These are phyloP conservation scores for Yamadazyma friedrichii DNA, from an alignment of 1,139 yeast genomes.

Conservation along the genomic window DNA sequence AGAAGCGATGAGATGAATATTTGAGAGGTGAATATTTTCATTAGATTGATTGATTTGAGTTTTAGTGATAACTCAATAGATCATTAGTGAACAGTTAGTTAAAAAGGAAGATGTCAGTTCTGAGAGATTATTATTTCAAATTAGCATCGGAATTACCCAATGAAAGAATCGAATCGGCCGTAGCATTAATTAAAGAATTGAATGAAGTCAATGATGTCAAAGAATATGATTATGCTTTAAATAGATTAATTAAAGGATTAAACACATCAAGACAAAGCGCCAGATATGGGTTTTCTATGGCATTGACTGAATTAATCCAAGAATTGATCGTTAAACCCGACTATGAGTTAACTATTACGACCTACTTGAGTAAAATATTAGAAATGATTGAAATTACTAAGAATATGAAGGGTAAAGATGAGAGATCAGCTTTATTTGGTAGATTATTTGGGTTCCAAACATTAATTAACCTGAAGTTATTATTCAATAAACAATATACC, in stretches of 20 bases:
- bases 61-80: too few species aligned
- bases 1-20: slow-evolving; percentile 1
- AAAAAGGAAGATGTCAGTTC: slow-evolving; percentile 29
- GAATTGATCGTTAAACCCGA: slow-evolving; percentile 32
- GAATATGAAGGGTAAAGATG: slow-evolving; percentile 75
- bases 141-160: slow-evolving; percentile 74
- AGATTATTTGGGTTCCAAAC: slow-evolving; percentile 82
- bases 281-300: slow-evolving; percentile 84
- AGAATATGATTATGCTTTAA: slow-evolving; percentile 83
- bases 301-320: slow-evolving; percentile 72
- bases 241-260: slow-evolving; percentile 76
- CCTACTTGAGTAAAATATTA: slow-evolving; percentile 45
- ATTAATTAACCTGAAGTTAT: slow-evolving; percentile 56
- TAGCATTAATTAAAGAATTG: slow-evolving; percentile 60
- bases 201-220: slow-evolving; percentile 39
- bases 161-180: slow-evolving; percentile 75
- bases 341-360: slow-evolving; percentile 28
- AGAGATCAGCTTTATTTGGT: slow-evolving; percentile 79
- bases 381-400: slow-evolving; percentile 43
- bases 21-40: too few species aligned
- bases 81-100: too few species aligned
- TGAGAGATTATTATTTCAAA: slow-evolving; percentile 73
- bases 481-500: slow-evolving; percentile 28
- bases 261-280: slow-evolving; percentile 83
- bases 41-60: too few species aligned